Evolutionary conservation across 192 early-diverging fungal species (phyloP).

Genomic region (Obelidium mucronatum): DNA sequence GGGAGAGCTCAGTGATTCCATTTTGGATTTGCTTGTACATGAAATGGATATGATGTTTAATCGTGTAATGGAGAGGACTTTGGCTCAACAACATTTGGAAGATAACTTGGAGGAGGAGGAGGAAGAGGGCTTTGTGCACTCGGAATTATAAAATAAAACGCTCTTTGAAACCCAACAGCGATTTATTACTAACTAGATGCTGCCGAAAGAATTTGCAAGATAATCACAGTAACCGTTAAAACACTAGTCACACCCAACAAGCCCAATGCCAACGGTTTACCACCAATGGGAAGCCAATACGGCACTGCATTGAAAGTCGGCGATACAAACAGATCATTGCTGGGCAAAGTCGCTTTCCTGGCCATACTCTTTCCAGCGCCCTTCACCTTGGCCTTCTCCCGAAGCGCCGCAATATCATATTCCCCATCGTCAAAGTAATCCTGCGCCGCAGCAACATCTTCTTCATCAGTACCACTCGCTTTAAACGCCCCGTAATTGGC

Average conservation of each 20-base stretch:
- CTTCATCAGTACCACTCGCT: not conserved
- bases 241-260: slow-evolving; percentile 36
- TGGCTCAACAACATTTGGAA: no score
- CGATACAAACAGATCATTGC: slow-evolving; percentile 48
- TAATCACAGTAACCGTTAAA: slow-evolving; percentile 10
- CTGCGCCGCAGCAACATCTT: not conserved
- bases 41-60: no score
- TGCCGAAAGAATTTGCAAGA: slow-evolving; percentile 19
- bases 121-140: no score
- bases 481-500: not conserved
- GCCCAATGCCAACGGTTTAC: slow-evolving; percentile 37
- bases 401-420: not conserved
- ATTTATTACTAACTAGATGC: not conserved
- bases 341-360: slow-evolving; percentile 44
- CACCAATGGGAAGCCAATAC: slow-evolving; percentile 48
- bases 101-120: no score
- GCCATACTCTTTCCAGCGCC: not conserved
- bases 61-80: no score
- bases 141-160: no score
- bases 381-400: not conserved
- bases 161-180: no score
- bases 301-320: slow-evolving; percentile 54
- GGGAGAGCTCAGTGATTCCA: no score
- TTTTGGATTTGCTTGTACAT: no score
- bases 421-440: not conserved